Evolutionary conservation across 768 basidiomycete genomes (phyloP).

Genomic region (Daedalea quercina): DNA sequence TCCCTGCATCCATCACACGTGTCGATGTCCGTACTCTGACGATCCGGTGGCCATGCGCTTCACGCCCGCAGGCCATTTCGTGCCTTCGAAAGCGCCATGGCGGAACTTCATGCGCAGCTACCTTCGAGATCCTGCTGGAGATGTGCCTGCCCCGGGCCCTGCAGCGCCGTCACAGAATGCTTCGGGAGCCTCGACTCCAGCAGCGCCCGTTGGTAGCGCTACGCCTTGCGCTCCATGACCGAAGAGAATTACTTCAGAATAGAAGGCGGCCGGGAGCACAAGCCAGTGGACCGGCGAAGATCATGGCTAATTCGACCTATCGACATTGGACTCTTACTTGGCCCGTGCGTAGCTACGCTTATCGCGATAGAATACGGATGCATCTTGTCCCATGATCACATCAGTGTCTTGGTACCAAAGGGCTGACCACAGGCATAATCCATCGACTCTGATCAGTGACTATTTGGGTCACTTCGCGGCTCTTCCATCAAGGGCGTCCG

Average conservation of each 20-base stretch:
- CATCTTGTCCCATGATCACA: not conserved
- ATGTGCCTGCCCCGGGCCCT: constrained; percentile 38
- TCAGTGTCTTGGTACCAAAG: no score
- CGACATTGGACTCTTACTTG: not conserved
- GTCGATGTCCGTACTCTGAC: not conserved
- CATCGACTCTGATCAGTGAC: no score
- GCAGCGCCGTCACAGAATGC: constrained; percentile 27
- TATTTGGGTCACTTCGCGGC: no score
- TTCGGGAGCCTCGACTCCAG: constrained; percentile 45
- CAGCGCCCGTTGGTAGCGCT: not conserved
- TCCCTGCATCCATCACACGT: constrained; percentile 5
- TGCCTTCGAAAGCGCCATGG: constrained; percentile 75
- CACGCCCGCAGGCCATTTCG: constrained; percentile 60
- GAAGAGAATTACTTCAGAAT: not conserved
- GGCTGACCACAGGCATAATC: no score
- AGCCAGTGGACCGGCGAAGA: not conserved
- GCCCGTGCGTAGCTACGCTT: no score
- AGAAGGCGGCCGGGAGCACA: not conserved
- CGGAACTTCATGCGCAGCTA: constrained; percentile 67
- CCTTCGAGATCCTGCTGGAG: constrained; percentile 42
- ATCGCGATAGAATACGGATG: not conserved
- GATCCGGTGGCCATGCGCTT: not conserved
- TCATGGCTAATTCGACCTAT: not conserved
- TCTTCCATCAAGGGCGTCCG: no score
- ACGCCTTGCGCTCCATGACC: not conserved